A percentile compares a stretch with the other conserved stretches of the same genome.
Evolutionary conservation across 116 monocot species (phyloP).

Genomic region (Thalassia testudinum): DNA sequence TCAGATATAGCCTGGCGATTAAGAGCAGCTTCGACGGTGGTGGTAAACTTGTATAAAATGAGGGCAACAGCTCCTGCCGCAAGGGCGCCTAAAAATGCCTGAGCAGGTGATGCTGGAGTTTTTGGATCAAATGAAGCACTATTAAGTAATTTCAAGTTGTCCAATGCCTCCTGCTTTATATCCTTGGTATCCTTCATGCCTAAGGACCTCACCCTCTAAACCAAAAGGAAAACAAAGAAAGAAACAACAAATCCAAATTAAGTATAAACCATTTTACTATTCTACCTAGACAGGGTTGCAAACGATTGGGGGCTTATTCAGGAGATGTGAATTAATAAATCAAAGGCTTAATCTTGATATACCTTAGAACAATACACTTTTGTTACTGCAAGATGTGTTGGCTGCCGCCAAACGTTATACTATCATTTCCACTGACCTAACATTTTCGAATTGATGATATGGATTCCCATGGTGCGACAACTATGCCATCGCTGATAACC

Average conservation of each 20-base stretch:
- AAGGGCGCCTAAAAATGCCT: constrained; percentile 66
- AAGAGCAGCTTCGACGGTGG: constrained; percentile 63
- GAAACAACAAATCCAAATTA: background rate
- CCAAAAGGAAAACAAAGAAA: background rate
- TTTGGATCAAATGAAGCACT: constrained; percentile 30
- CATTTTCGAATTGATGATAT: too few species aligned
- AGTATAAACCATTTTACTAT: too few species aligned
- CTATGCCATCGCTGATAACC: too few species aligned
- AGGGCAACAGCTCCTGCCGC: constrained; percentile 67
- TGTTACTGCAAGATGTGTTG: too few species aligned
- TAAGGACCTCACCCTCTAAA: constrained; percentile 63
- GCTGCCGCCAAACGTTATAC: too few species aligned
- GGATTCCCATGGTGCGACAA: too few species aligned
- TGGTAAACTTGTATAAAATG: constrained; percentile 81
- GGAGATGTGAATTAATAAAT: too few species aligned
- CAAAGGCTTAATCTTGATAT: too few species aligned
- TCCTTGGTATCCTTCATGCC: constrained; percentile 42
- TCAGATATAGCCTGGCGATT: constrained; percentile 84
- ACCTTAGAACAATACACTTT: too few species aligned
- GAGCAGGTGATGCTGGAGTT: constrained; percentile 50
- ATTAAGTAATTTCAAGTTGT: constrained; percentile 43
- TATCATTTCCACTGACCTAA: too few species aligned
- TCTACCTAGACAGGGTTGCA: too few species aligned
- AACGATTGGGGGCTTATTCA: too few species aligned
- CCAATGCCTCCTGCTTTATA: constrained; percentile 63